Percentiles rank a stretch among this genome's conserved stretches.
Conservation (phyloP, 2,329 filamentous ascomycete species). For the Penicillium decumbens region DNA sequence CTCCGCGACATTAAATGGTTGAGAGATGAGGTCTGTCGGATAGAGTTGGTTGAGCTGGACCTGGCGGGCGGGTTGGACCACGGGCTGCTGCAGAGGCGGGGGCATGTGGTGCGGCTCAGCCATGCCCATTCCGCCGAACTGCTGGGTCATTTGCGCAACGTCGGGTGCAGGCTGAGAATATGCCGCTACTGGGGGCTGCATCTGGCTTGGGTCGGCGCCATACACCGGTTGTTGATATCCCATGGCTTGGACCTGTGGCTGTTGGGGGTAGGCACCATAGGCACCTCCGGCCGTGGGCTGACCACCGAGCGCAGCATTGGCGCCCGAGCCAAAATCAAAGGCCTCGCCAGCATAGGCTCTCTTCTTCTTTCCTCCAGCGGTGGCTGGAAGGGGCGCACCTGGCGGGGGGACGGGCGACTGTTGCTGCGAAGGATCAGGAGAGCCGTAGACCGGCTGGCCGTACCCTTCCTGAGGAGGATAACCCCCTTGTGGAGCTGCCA, state of each 20-base stretch:
- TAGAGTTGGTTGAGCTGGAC: constrained; percentile 77
- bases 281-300: constrained; percentile 52
- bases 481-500: constrained; percentile 51
- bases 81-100: constrained; percentile 39
- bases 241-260: constrained; percentile 49
- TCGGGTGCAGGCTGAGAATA: constrained; percentile 58
- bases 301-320: constrained; percentile 63
- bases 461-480: constrained; percentile 51
- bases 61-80: constrained; percentile 48
- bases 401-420: constrained; percentile 30
- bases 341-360: constrained; percentile 89
- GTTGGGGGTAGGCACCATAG: constrained; percentile 58
- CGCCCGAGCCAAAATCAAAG: constrained; percentile 85
- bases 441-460: constrained; percentile 40
- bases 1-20: constrained; percentile 91
- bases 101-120: constrained; percentile 53
- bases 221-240: constrained; percentile 43
- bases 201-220: constrained; percentile 42
- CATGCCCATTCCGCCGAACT: constrained; percentile 75
- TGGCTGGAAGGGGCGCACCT: constrained; percentile 31
- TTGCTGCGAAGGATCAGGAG: constrained; percentile 35
- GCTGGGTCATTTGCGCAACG: constrained; percentile 70
- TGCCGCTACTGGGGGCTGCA: constrained; percentile 61
- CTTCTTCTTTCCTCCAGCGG: constrained; percentile 63
- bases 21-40: constrained; percentile 82